Conservation (phyloP, 805 yeast species). For the Tetrapisispora arboricola region DNA sequence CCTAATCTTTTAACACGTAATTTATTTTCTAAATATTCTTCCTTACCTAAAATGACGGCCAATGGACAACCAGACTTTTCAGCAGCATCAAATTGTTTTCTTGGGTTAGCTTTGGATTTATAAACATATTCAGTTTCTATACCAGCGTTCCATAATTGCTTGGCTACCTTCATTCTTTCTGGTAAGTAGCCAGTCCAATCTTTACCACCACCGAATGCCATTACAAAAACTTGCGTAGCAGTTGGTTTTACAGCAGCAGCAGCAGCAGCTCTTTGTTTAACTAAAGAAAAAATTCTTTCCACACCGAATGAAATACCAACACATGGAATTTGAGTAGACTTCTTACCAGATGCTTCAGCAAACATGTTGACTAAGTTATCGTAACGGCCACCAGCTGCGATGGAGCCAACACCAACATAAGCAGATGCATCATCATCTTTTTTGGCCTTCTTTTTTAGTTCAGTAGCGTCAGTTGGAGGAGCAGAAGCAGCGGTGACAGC, state of each 20-base stretch:
- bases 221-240: constrained; percentile 85
- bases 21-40: constrained; percentile 69
- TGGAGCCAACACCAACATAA: constrained; percentile 95
- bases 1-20: constrained; percentile 83
- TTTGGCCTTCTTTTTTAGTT: constrained; percentile 42
- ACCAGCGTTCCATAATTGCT: constrained; percentile 77
- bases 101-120: constrained; percentile 86
- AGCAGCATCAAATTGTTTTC: constrained; percentile 96
- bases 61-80: constrained; percentile 86
- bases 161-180: constrained; percentile 84
- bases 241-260: constrained; percentile 63
- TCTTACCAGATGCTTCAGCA: constrained; percentile 69
- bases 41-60: constrained; percentile 92
- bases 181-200: constrained; percentile 88
- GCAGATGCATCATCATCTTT: constrained; percentile 85
- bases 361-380: constrained; percentile 97
- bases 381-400: constrained; percentile 98
- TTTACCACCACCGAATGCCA: constrained; percentile 98
- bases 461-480: constrained; percentile 78
- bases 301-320: constrained; percentile 97
- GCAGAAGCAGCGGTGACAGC: constrained; percentile 93
- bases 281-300: constrained; percentile 84
- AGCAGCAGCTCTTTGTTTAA: constrained; percentile 62
- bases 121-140: constrained; percentile 86
- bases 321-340: constrained; percentile 78